Evolutionary conservation across 78 protist genomes (phyloP), one percentile per base, ranked within the genome.

Genomic region (Dictyostelium capitatum): DNA sequence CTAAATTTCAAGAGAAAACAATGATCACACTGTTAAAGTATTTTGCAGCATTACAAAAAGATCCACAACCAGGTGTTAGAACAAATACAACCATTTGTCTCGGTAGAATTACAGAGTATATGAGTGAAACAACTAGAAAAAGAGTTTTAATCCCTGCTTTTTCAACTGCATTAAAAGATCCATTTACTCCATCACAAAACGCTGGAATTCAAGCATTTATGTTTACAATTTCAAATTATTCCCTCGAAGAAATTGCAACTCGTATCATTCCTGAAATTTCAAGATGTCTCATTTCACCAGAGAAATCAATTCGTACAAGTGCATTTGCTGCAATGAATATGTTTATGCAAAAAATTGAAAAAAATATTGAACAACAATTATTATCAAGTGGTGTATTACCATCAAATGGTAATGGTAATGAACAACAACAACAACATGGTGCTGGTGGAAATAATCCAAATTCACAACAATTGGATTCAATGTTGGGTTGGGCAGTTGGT

Each of bases 71-170:
- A 6, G 96, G 97, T 32, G 95, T 97, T 19, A 91, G 98, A 28
- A 83, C 93, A 20, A 96, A 97, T 72, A 96, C 97, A 3, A 96
- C 98, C 32, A 91, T 97, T 59, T 97, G 97, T 87, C 74, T 97
- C 1, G 97, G 96, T 57, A 53, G 94, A 50, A 92, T 95, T 7
- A 85, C 96, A 0, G 90, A 79, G 12, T 48, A 80, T 47, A 41
- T 97, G 50, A 12, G 80, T 11, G 89, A 69, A 5, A 9, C 51
- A 25, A 95, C 95, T 17, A 89, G 95, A 53, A 70, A 87, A 48
- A 89, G 92, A 46, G 96, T 94, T 3, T 92, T 97, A 25, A 51
- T 96, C 1, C 93, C 96, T 0, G 98, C 98, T 10, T 97, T 97
- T 75, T 74, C 95, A 6, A 85, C 97, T 4, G 83, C 98, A 0